These are phyloP conservation scores for Mycena belliarum DNA, from an alignment of 768 basidiomycete genomes.

Conservation along the genomic window DNA sequence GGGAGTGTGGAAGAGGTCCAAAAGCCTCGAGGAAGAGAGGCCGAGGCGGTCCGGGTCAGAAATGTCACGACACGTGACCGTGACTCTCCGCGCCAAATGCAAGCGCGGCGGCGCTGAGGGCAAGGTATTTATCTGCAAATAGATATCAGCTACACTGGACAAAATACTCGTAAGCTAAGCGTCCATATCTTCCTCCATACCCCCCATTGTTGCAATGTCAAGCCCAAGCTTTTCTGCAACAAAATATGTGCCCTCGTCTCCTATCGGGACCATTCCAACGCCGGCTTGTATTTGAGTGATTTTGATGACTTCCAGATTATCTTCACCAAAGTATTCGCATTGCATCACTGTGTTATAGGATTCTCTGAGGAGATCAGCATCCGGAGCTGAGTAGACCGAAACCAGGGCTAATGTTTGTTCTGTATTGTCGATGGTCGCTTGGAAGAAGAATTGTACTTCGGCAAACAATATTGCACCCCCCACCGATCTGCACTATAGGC, in stretches of 20 bases:
- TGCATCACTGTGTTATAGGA: too few relatives aligned
- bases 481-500: background rate
- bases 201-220: background rate
- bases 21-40: too few relatives aligned
- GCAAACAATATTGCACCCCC: background rate
- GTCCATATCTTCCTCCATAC: too few relatives aligned
- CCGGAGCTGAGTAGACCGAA: conserved; percentile 2
- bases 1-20: too few relatives aligned
- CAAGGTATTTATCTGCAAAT: too few relatives aligned
- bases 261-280: conserved; percentile 17
- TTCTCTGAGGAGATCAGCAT: background rate
- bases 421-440: conserved; percentile 13
- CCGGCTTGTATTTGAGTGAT: conserved; percentile 7
- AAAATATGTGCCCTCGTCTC: conserved; percentile 1
- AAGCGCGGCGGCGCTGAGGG: too few relatives aligned
- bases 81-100: too few relatives aligned
- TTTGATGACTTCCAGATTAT: conserved; percentile 12
- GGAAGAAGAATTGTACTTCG: conserved; percentile 23
- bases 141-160: too few relatives aligned
- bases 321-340: conserved; percentile 4
- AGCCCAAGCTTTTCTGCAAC: conserved; percentile 4
- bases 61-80: too few relatives aligned
- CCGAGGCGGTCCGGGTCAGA: too few relatives aligned
- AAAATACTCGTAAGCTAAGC: too few relatives aligned
- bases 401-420: conserved; percentile 9